Conservation (phyloP, 75 land plant species). For the Sequoiadendron giganteum region DNA sequence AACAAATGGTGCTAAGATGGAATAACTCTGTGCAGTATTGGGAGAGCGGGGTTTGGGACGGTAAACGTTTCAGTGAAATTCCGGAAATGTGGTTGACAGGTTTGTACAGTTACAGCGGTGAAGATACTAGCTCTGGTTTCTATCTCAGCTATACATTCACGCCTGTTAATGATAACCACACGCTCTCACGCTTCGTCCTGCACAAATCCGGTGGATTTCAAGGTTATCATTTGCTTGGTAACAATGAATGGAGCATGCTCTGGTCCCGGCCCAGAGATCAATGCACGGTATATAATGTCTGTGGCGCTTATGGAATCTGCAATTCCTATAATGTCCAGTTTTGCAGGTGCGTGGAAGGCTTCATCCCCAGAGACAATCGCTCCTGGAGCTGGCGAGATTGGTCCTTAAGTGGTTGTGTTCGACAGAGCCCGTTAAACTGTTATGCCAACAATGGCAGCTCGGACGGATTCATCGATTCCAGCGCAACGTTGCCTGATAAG, state of each 20-base stretch:
- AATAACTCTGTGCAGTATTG: too few species aligned
- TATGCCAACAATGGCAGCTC: neutral
- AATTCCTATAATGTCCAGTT: neutral
- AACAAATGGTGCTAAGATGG: too few species aligned
- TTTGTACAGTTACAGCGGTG: neutral
- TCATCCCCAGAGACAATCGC: slow-evolving; percentile 9
- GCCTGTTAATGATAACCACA: neutral
- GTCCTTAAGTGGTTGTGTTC: slow-evolving; percentile 34
- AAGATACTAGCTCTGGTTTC: neutral
- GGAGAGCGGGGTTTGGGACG: too few species aligned
- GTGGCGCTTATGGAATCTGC: slow-evolving; percentile 35
- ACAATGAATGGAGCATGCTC: slow-evolving; percentile 17
- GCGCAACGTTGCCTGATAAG: slow-evolving; percentile 4
- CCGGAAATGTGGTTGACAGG: neutral
- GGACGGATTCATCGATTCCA: slow-evolving; percentile 10
- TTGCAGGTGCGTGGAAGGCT: slow-evolving; percentile 41
- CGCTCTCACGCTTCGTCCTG: slow-evolving; percentile 17
- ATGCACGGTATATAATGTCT: slow-evolving; percentile 22
- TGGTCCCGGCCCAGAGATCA: slow-evolving; percentile 11
- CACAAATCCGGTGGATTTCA: slow-evolving; percentile 25
- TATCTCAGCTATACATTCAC: too few species aligned
- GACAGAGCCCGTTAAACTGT: slow-evolving; percentile 13
- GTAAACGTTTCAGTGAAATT: too few species aligned
- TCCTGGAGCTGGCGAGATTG: slow-evolving; percentile 8
- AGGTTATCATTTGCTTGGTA: slow-evolving; percentile 9